Evolutionary conservation across 345 rosid species (phyloP).

Genomic region (Ceriops tagal): DNA sequence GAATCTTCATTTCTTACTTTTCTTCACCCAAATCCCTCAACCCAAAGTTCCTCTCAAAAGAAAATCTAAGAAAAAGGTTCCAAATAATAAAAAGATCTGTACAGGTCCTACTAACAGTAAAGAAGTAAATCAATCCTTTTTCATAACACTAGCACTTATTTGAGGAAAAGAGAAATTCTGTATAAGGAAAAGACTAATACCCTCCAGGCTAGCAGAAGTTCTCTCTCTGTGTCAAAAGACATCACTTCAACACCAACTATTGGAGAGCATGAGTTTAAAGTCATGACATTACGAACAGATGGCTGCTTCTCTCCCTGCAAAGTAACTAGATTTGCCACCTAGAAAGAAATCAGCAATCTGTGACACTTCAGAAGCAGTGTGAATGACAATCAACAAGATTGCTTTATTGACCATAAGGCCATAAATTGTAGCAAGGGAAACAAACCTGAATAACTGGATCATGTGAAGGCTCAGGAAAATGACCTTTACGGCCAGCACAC

Average conservation of each 20-base stretch:
- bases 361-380: conserved; percentile 17
- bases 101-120: background rate
- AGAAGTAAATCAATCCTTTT: no score
- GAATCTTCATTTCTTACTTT: no score
- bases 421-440: conserved; percentile 3
- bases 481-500: conserved; percentile 99
- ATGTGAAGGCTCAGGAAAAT: conserved; percentile 96
- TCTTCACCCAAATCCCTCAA: conserved; percentile 1
- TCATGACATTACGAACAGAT: conserved; percentile 89
- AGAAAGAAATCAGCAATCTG: conserved; percentile 23
- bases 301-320: conserved; percentile 90
- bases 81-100: background rate
- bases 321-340: conserved; percentile 96
- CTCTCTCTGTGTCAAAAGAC: conserved; percentile 87
- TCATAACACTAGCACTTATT: no score
- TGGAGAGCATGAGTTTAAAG: conserved; percentile 85
- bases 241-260: conserved; percentile 93
- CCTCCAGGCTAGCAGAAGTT: conserved; percentile 96
- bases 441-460: conserved; percentile 97
- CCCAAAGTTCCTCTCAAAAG: background rate
- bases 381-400: conserved; percentile 12
- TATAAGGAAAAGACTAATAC: conserved; percentile 39
- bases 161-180: conserved; percentile 3
- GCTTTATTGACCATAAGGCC: conserved; percentile 6
- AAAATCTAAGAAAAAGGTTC: background rate